Evolutionary conservation across 2,329 filamentous ascomycete genomes (phyloP).

Genomic region (Colletotrichum sp.): DNA sequence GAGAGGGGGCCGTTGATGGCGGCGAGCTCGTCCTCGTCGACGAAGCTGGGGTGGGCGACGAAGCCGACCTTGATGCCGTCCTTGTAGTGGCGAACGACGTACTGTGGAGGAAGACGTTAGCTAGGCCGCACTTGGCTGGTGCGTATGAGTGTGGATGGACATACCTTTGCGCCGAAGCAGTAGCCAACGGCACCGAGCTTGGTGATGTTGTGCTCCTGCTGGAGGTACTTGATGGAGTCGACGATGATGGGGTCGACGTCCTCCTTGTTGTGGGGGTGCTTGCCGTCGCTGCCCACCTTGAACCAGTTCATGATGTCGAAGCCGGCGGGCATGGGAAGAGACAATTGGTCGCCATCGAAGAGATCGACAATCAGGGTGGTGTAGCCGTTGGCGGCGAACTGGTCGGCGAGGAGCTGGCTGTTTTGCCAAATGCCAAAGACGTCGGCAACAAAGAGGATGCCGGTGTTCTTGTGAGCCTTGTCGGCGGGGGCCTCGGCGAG

Average conservation of each 20-base stretch:
- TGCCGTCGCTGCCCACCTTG: slow-evolving; percentile 45
- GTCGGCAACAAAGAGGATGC: slow-evolving; percentile 52
- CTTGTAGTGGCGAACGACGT: slow-evolving; percentile 70
- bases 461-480: slow-evolving; percentile 43
- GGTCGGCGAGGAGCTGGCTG: slow-evolving; percentile 45
- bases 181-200: slow-evolving; percentile 72
- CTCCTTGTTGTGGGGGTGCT: slow-evolving; percentile 46
- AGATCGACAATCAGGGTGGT: slow-evolving; percentile 40
- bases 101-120: slow-evolving; percentile 44
- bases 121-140: not conserved
- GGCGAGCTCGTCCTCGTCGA: slow-evolving; percentile 68
- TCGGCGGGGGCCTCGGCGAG: slow-evolving; percentile 49
- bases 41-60: slow-evolving; percentile 78
- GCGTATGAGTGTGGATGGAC: slow-evolving; percentile 8
- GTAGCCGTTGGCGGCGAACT: slow-evolving; percentile 41
- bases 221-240: slow-evolving; percentile 57
- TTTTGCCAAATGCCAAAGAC: slow-evolving; percentile 55
- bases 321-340: slow-evolving; percentile 43
- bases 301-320: slow-evolving; percentile 38
- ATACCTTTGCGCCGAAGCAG: slow-evolving; percentile 75
- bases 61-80: slow-evolving; percentile 72
- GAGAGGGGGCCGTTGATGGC: slow-evolving; percentile 71
- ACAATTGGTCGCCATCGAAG: slow-evolving; percentile 44
- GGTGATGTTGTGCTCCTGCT: slow-evolving; percentile 57
- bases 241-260: slow-evolving; percentile 36